These are phyloP conservation scores for Rhododendron mucronatum DNA, from an alignment of 148 eudicot species.

Conservation along the genomic window DNA sequence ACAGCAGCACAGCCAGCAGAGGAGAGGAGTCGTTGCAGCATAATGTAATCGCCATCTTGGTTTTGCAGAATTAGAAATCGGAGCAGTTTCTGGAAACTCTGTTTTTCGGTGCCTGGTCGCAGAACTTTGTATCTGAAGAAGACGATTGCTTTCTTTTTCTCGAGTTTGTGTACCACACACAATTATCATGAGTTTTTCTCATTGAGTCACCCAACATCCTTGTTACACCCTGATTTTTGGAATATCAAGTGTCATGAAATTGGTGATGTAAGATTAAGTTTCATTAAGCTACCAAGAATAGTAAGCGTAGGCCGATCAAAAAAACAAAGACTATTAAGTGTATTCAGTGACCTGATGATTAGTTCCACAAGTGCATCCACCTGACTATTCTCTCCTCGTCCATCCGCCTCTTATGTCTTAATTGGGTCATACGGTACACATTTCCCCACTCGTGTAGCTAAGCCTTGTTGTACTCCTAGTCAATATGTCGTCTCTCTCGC, in stretches of 20 bases:
- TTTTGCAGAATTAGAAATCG: conserved; percentile 3
- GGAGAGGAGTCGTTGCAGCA: conserved; percentile 67
- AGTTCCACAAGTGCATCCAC: neutral
- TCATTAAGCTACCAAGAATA: neutral
- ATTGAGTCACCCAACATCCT: neutral
- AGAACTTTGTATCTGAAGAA: conserved; percentile 15
- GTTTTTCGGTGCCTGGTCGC: conserved; percentile 12
- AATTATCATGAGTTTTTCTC: neutral
- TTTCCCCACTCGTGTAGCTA: neutral
- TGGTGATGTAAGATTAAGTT: neutral
- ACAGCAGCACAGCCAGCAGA: conserved; percentile 52
- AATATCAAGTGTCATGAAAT: neutral
- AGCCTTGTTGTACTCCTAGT: neutral
- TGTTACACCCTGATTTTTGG: neutral
- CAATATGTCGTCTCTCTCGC: neutral
- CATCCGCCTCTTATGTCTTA: neutral
- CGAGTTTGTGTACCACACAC: conserved; percentile 11
- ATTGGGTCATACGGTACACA: neutral
- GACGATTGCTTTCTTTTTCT: neutral
- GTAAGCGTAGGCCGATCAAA: neutral
- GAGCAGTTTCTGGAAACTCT: conserved; percentile 12
- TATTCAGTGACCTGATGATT: neutral
- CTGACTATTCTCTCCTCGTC: neutral
- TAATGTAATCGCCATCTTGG: conserved; percentile 44
- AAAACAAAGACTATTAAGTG: too few species aligned